These are phyloP conservation scores for Yarrowia sp. DNA, from an alignment of 805 yeast genomes.

Conservation along the genomic window DNA sequence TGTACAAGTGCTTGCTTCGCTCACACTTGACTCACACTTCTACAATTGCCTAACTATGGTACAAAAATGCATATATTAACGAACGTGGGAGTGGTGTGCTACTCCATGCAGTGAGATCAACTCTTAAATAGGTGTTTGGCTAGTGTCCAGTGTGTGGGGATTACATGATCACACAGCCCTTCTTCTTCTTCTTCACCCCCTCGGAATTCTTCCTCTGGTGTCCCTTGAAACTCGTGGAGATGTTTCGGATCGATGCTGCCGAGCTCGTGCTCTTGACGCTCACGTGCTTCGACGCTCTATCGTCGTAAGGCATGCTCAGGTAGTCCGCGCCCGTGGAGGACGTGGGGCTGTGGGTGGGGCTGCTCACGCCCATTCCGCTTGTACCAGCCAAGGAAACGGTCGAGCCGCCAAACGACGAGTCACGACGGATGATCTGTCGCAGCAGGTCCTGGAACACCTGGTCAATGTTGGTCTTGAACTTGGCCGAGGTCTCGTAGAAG, in stretches of 20 bases:
- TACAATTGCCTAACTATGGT: no score
- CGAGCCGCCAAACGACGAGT: conserved; percentile 47
- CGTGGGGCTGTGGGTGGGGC: conserved; percentile 25
- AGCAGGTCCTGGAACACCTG: conserved; percentile 90
- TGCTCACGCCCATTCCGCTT: conserved; percentile 32
- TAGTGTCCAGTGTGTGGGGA: background rate
- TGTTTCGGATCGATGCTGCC: conserved; percentile 30
- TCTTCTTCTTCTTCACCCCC: conserved; percentile 33
- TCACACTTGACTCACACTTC: no score
- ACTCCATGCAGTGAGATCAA: conserved; percentile 38
- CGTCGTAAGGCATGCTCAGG: conserved; percentile 26
- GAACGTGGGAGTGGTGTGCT: conserved; percentile 35
- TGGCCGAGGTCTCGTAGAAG: conserved; percentile 93
- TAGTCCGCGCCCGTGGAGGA: conserved; percentile 22
- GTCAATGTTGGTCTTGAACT: conserved; percentile 85
- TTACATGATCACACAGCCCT: conserved; percentile 35
- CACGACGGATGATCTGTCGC: conserved; percentile 85
- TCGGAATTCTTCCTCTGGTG: conserved; percentile 25
- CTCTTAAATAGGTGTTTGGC: conserved; percentile 20
- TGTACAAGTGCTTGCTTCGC: no score
- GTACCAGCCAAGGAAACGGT: conserved; percentile 35
- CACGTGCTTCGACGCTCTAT: conserved; percentile 20
- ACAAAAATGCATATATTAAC: conserved; percentile 30
- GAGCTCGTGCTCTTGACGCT: conserved; percentile 33
- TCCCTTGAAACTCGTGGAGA: conserved; percentile 28